These are phyloP conservation scores for Pestalotiopsis fici DNA, from an alignment of 2,329 filamentous ascomycete species.

Conservation along the genomic window DNA sequence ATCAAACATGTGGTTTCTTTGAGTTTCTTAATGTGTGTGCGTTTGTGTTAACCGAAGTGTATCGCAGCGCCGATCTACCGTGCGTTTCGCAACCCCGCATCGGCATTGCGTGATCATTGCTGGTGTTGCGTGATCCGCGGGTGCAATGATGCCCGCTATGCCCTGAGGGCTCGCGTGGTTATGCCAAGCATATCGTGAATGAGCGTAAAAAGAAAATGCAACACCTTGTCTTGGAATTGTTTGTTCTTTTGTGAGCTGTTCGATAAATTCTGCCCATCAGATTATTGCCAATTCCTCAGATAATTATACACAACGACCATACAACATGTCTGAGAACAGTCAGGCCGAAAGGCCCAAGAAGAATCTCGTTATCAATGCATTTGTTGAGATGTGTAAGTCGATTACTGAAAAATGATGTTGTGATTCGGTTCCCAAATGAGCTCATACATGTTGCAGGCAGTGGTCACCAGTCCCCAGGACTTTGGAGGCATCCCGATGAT, in stretches of 20 bases:
- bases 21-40: background rate
- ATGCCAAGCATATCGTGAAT: background rate
- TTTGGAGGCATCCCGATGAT: slow-evolving; percentile 56
- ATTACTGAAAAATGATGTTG: background rate
- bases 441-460: slow-evolving; percentile 3
- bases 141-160: background rate
- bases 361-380: slow-evolving; percentile 14
- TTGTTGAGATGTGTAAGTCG: slow-evolving; percentile 14
- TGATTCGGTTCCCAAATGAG: background rate
- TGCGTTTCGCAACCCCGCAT: slow-evolving; percentile 4
- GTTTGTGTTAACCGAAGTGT: background rate
- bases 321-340: background rate
- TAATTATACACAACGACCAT: background rate
- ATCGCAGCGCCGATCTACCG: background rate
- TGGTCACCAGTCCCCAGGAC: slow-evolving; percentile 15
- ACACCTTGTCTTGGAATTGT: background rate
- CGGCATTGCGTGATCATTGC: slow-evolving; percentile 9
- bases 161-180: background rate
- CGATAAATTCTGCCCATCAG: background rate
- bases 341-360: slow-evolving; percentile 7
- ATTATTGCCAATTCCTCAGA: background rate
- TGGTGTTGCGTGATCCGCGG: slow-evolving; percentile 4
- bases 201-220: background rate
- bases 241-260: background rate
- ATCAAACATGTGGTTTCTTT: background rate